These are phyloP conservation scores for Blumeria graminis DNA, from an alignment of 2,329 filamentous ascomycete genomes.

Conservation along the genomic window DNA sequence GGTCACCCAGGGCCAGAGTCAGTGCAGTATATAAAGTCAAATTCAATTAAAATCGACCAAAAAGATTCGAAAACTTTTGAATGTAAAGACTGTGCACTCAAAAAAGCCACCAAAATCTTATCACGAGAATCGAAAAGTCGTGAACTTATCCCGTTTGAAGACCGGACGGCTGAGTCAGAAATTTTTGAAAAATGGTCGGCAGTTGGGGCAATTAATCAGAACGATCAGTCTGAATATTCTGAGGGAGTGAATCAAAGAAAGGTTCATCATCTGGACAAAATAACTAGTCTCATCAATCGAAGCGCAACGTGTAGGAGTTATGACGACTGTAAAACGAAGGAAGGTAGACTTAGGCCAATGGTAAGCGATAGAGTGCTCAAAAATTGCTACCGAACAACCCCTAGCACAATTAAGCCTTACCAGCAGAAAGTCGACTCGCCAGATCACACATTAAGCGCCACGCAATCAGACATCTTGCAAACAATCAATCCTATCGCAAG, in stretches of 20 bases:
- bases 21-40: neutral
- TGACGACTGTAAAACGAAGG: neutral
- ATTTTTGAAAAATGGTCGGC: neutral
- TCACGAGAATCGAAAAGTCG: neutral
- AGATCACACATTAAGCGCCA: neutral
- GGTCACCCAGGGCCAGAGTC: neutral
- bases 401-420: neutral
- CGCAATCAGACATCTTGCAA: neutral
- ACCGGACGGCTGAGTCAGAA: neutral
- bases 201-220: neutral
- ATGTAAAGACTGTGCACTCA: neutral
- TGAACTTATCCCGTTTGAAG: neutral
- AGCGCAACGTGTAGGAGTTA: neutral
- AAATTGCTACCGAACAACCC: neutral
- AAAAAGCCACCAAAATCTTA: neutral
- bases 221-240: neutral
- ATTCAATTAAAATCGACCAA: neutral
- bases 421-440: neutral
- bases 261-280: neutral
- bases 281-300: neutral
- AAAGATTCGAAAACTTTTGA: neutral
- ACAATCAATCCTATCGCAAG: neutral
- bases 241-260: too few species aligned
- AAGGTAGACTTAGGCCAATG: neutral
- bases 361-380: neutral